Conservation (phyloP, 768 basidiomycete genomes). For the Kwoniella pini region DNA sequence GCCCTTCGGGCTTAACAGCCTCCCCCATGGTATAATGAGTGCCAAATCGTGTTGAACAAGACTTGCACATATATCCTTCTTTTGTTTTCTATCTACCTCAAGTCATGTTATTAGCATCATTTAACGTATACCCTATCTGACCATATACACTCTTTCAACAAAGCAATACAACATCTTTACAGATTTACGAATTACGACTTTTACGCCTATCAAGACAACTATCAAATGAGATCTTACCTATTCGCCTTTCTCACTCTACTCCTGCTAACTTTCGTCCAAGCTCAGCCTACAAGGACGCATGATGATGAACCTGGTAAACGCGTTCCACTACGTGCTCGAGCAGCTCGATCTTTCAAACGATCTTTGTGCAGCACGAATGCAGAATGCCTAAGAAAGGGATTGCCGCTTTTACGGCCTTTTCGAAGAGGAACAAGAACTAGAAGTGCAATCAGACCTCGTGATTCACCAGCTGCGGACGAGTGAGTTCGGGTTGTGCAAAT, state of each 20-base stretch:
- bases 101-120: too few relatives aligned
- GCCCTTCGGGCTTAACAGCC: too few relatives aligned
- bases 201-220: too few relatives aligned
- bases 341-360: not conserved
- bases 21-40: too few relatives aligned
- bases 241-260: not conserved
- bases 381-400: not conserved
- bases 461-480: not conserved
- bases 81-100: too few relatives aligned
- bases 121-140: too few relatives aligned
- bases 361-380: conserved; percentile 3
- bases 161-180: too few relatives aligned
- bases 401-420: not conserved
- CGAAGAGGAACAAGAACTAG: not conserved
- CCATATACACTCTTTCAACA: too few relatives aligned
- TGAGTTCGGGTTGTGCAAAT: not conserved
- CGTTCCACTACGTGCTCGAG: not conserved
- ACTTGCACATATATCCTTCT: too few relatives aligned
- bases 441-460: not conserved
- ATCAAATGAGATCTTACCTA: not conserved
- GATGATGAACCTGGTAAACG: not conserved
- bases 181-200: too few relatives aligned
- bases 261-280: not conserved
- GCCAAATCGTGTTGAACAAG: too few relatives aligned
- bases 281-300: not conserved